Base-by-base conservation (phyloP, 202 grass and related monocot species). In the Panicum hallii region DNA sequence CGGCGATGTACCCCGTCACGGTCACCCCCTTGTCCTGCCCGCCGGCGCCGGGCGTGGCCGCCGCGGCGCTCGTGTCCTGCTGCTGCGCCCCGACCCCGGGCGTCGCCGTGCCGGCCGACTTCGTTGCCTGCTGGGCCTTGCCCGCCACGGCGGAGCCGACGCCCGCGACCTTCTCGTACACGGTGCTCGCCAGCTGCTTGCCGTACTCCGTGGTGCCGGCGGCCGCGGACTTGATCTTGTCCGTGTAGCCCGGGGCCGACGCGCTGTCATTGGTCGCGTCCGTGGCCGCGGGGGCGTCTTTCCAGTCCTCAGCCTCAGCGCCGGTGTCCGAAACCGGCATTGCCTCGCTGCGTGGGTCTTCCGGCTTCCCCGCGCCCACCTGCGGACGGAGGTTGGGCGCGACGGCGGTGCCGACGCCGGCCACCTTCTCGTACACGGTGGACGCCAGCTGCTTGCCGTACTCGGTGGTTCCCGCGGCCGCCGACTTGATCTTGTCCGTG, bases 361-460 rank as follows among this genome's bases (percentile, higher is more conserved):
- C 80, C 19, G 15, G 23, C 53, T 65, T 49, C 6, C 23, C 34
- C 0, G 78, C 42, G 34, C 60, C 42, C 46, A 61, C 65, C 73
- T 81, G 65, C 38, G 79, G 65, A 17, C 65, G 79, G 65, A 81
- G 79, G 79, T 12, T 81, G 65, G 79, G 79, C n/a, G 79, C 81
- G 73, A 38, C 36, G 36, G 4, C 36, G 2, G 36, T 38, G 36
- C 36, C 36, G 36, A 90, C 87, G 20, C 34, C 69, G 4, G 92
- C 76, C 40, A 88, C 86, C 72, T 85, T 94, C 49, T 81, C 78
- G 74, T 90, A 92, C 74, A 81, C 84, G 6, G 82, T 85, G 10
- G 91, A 72, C 1, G 91, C 88, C 9, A 98, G 55, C 23, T 93
- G 87, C 87, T 87, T 93, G 11, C 94, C 76, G 60, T 97, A 97